Evolutionary conservation across 495 filamentous ascomycete species (phyloP).

Genomic region (Trichoderma virens): DNA sequence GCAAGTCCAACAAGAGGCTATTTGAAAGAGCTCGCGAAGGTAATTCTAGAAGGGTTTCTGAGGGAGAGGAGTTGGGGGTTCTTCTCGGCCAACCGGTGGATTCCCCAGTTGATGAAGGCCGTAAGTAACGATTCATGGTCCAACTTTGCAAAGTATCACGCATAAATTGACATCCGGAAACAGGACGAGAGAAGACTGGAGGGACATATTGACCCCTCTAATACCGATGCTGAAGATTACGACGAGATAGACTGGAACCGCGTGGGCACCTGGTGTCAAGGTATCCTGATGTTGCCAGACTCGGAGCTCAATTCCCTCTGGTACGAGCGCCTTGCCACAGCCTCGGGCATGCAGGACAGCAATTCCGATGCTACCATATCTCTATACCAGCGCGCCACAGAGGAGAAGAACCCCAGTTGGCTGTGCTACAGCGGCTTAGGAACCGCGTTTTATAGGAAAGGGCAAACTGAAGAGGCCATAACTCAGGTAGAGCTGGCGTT

Average conservation of each 20-base stretch:
- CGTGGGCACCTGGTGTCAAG: conserved; percentile 10
- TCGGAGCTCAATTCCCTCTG: conserved; percentile 5
- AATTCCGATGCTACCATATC: background rate
- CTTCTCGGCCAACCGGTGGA: background rate
- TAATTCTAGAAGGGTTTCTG: background rate
- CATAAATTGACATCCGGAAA: background rate
- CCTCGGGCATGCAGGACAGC: background rate
- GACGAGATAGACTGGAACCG: background rate
- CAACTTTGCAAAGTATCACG: background rate
- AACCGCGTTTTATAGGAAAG: background rate
- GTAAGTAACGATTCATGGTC: background rate
- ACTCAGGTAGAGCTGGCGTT: background rate
- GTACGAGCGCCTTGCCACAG: background rate
- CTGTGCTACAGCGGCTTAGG: conserved; percentile 6
- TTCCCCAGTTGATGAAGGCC: background rate
- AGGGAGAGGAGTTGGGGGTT: background rate
- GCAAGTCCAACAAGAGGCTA: background rate
- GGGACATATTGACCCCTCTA: background rate
- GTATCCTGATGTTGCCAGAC: background rate
- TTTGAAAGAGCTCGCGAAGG: background rate
- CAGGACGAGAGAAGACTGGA: background rate
- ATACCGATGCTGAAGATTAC: background rate
- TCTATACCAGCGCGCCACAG: conserved; percentile 4
- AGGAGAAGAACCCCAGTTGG: conserved; percentile 10
- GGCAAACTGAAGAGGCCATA: background rate